Base-by-base conservation (phyloP, 2,329 filamentous ascomycete genomes). In the Nannizziopsis arthrosporioides region DNA sequence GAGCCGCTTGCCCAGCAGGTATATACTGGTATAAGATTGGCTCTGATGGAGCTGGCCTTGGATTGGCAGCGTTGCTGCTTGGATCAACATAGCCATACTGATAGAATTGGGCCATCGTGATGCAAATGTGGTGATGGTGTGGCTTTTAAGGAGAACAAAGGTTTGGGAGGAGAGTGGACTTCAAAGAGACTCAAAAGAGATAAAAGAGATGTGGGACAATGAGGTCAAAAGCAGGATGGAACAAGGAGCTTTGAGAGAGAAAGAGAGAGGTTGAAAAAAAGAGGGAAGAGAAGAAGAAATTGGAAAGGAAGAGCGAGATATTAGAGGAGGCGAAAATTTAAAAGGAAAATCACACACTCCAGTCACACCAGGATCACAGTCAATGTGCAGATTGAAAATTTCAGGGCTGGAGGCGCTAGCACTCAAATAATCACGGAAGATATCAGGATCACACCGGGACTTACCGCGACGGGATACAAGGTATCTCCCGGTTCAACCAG, bases 51-150 rank as follows among this genome's bases (percentile, higher is more conserved):
- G 34, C 5, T n/a, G 27, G 22, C 9, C n/a, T 19, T 10, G 35
- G 19, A 10, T 39, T 35, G 15, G 32, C 11, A 35, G n/a, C 14
- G 15, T 31, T 19, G 7, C 17, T 19, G 8, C 35, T 52, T 31
- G 53, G 50, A n/a, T 54, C 48, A 5, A 47, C 31, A 8, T 22
- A 35, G 27, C 53, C 53, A 47, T 54, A 54, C 36, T 53, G 51
- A 49, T 53, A 54, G 17, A 44, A 54, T 30, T 48, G 43, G 12
- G 40, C 39, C 51, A 51, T 53, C 37, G 19, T 40, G 22, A 31
- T 14, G 9, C 9, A 3, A 41, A 19, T 32, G 37, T 9, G 27
- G 11, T 2, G 41, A 12, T 11, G n/a, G 9, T 38, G 5, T 15
- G 43, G 34, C 6, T 11, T 10, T 22, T 41, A 18, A 35, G 12